These are phyloP conservation scores for Sugiyamaella marilandica DNA, from an alignment of 805 yeast species.

Conservation along the genomic window DNA sequence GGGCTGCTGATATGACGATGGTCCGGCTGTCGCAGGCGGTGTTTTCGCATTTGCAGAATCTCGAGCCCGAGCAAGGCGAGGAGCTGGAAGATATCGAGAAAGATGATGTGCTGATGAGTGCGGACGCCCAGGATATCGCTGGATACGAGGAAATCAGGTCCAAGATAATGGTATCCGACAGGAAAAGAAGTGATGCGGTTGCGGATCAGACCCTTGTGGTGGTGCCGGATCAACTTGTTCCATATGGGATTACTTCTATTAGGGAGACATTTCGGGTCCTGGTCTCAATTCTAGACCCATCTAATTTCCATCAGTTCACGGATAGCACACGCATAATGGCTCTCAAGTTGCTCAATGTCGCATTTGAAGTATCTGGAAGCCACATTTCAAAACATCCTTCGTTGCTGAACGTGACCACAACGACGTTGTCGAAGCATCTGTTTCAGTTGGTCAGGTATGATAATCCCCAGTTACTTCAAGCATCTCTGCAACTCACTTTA, in stretches of 20 bases:
- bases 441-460: slow-evolving; percentile 74
- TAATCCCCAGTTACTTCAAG: slow-evolving; percentile 65
- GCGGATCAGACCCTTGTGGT: background rate
- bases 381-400: slow-evolving; percentile 57
- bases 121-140: slow-evolving; percentile 40
- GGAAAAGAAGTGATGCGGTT: slow-evolving; percentile 1
- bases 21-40: slow-evolving; percentile 62
- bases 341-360: slow-evolving; percentile 64
- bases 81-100: slow-evolving; percentile 46
- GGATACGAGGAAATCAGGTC: slow-evolving; percentile 18
- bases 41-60: slow-evolving; percentile 53
- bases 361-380: slow-evolving; percentile 77
- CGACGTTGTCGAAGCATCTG: slow-evolving; percentile 79
- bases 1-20: slow-evolving; percentile 83
- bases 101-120: slow-evolving; percentile 43
- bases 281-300: slow-evolving; percentile 75
- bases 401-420: slow-evolving; percentile 63
- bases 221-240: slow-evolving; percentile 22
- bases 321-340: slow-evolving; percentile 85
- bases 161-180: slow-evolving; percentile 8
- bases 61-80: slow-evolving; percentile 44
- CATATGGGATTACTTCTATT: slow-evolving; percentile 71
- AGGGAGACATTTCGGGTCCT: slow-evolving; percentile 72
- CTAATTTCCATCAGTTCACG: slow-evolving; percentile 76
- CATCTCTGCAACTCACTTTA: slow-evolving; percentile 69